Evolutionary conservation across 2,329 filamentous ascomycete genomes (phyloP), one percentile per base, ranked within the genome.

Genomic region (Hypoxylon sp.): DNA sequence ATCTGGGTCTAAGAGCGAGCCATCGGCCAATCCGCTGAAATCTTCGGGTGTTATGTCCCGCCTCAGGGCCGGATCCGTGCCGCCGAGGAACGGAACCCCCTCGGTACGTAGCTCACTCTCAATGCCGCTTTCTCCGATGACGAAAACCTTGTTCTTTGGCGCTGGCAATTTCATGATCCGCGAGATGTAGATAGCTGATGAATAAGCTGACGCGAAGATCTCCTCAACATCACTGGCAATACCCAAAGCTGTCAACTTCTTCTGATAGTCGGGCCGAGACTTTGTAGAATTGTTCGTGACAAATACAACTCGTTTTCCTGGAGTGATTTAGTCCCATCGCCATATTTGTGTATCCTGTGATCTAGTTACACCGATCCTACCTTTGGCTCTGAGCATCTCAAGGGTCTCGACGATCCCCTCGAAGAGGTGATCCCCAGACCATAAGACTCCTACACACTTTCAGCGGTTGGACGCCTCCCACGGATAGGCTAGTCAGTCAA

Each of bases 251-350:
- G 92, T 89, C 67, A 99, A 91, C 78, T 98, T 99, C 84, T 95
- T 94, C 80, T 92, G 91, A 82, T 99, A 99, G 79, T 98, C 94
- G 54, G 88, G 85, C 63, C 96, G 92, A 10, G 95, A 97, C 80
- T 99, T 99, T 63, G 96, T 98, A 77, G 94, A 98, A 84, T 99
- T 99, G 84, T 99, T 99, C 44, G 96, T 99, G 57, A 99, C 96
- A 78, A 99, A 99, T 60, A 99, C 90, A 35, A 96, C 87, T 78
- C 91, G 91, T 81, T 99, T 99, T 78, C 93, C 94, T 96, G 26
- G 3, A 29, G 33, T 24, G 11, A 1, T 31, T 29, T 13, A 51
- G 63, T 55, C 14, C 13, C 47, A 13, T 17, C 22, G 8, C 14
- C 19, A 19, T 9, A n/a, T 37, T 14, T 11, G 9, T 56, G 26